These are phyloP conservation scores for Cladosporium sp. DNA, from an alignment of 2,329 filamentous ascomycete species.

Conservation along the genomic window DNA sequence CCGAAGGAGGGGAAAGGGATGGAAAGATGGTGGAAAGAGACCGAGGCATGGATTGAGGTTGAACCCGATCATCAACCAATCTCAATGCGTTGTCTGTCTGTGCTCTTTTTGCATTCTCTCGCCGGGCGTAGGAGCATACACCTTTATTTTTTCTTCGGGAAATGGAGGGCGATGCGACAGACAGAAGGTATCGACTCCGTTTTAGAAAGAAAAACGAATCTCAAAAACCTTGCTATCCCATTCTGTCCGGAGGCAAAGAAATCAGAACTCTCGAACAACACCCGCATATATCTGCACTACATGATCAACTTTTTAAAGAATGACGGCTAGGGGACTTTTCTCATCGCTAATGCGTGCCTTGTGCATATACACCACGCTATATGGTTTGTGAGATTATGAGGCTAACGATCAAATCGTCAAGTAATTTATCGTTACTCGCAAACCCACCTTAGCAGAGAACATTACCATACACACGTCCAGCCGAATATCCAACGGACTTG, in stretches of 20 bases:
- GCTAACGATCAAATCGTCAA: no score
- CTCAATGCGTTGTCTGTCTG: not conserved
- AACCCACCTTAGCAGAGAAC: no score
- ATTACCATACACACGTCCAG: no score
- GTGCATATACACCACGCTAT: no score
- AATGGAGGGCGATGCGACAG: slow-evolving; percentile 9
- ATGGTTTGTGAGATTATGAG: no score
- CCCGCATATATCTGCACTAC: no score
- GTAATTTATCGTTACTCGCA: no score
- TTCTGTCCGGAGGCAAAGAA: not conserved
- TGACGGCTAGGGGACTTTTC: no score
- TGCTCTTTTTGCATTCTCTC: slow-evolving; percentile 10
- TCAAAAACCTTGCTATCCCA: not conserved
- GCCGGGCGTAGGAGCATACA: slow-evolving; percentile 12
- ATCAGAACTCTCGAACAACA: no score
- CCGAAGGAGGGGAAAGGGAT: not conserved
- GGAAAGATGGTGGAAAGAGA: not conserved
- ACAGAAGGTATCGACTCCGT: slow-evolving; percentile 8
- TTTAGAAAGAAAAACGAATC: slow-evolving; percentile 6
- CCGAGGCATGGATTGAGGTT: not conserved
- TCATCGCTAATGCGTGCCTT: no score
- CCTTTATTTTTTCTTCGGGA: not conserved
- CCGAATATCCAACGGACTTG: no score
- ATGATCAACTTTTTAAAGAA: no score
- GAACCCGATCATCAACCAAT: not conserved